Percentiles rank a stretch among this genome's conserved stretches.
Evolutionary conservation across 495 filamentous ascomycete genomes (phyloP).

Genomic region (Aspergillus biplanus): DNA sequence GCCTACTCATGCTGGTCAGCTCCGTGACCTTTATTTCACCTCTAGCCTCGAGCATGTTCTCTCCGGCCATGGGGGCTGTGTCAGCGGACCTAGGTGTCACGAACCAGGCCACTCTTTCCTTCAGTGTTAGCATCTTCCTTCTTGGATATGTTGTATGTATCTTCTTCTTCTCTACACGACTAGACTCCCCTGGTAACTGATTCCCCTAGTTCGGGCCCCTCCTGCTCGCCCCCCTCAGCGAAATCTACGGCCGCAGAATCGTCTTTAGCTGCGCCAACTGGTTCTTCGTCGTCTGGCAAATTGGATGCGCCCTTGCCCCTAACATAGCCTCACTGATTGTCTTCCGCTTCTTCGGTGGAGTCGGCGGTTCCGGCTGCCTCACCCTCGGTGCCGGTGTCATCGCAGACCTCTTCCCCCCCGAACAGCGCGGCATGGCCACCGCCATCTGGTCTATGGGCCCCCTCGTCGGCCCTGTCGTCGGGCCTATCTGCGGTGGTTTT

Average conservation of each 20-base stretch:
- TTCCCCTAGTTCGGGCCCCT: conserved; percentile 39
- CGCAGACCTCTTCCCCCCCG: conserved; percentile 59
- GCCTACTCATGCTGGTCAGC: conserved; percentile 36
- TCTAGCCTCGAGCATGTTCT: conserved; percentile 71
- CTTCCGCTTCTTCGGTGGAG: conserved; percentile 67
- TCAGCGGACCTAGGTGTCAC: conserved; percentile 63
- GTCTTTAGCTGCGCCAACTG: conserved; percentile 42
- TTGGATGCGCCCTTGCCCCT: conserved; percentile 69
- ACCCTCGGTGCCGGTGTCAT: conserved; percentile 57
- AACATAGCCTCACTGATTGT: conserved; percentile 61
- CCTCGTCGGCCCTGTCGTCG: conserved; percentile 54
- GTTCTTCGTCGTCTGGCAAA: conserved; percentile 60
- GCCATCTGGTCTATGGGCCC: conserved; percentile 58
- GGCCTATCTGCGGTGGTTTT: conserved; percentile 58
- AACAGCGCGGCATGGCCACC: conserved; percentile 62
- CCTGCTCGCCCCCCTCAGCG: conserved; percentile 47
- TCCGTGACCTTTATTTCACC: conserved; percentile 52
- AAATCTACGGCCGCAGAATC: conserved; percentile 46
- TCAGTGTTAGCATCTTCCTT: conserved; percentile 60
- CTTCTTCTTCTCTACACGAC: not conserved
- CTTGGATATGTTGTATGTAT: conserved; percentile 59
- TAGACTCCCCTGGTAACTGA: not conserved
- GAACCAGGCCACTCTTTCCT: conserved; percentile 49
- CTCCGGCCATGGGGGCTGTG: conserved; percentile 62
- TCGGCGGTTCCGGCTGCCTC: conserved; percentile 56